Evolutionary conservation across 2,329 filamentous ascomycete genomes (phyloP).

Genomic region (Claviceps sorghi): DNA sequence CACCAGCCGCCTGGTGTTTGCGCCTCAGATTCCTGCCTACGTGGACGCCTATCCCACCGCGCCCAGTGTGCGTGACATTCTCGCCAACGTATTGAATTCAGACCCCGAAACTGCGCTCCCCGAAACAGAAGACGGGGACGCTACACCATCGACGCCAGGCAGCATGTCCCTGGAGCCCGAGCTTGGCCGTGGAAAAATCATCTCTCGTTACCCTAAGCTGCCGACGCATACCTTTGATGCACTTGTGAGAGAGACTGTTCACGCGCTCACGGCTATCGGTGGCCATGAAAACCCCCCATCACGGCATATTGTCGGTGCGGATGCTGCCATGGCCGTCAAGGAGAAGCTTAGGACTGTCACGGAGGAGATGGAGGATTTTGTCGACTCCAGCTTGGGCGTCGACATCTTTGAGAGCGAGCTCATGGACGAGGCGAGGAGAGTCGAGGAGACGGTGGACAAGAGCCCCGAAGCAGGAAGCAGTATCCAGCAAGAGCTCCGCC

Average conservation of each 20-base stretch:
- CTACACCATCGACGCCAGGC: conserved; percentile 17
- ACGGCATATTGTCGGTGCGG: conserved; percentile 81
- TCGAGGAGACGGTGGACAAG: conserved; percentile 14
- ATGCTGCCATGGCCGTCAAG: conserved; percentile 76
- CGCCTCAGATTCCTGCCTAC: conserved; percentile 54
- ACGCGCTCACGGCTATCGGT: conserved; percentile 80
- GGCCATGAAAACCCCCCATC: conserved; percentile 93
- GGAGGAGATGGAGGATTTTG: conserved; percentile 91
- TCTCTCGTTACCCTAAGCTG: conserved; percentile 62
- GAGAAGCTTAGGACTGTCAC: conserved; percentile 95
- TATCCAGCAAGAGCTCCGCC: background rate
- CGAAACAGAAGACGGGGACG: conserved; percentile 13
- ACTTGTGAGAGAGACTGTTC: conserved; percentile 75
- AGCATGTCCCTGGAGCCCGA: conserved; percentile 20
- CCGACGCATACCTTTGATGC: conserved; percentile 53
- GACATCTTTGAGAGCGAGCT: conserved; percentile 54
- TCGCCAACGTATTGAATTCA: conserved; percentile 63
- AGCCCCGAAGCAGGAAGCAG: conserved; percentile 8
- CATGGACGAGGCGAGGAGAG: conserved; percentile 34
- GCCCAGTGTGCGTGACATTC: conserved; percentile 69
- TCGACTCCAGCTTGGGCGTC: conserved; percentile 74
- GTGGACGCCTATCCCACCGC: conserved; percentile 36
- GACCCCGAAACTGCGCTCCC: conserved; percentile 49
- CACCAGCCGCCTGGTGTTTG: conserved; percentile 74
- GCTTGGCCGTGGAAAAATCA: conserved; percentile 26